Percentiles rank a stretch among this genome's conserved stretches.
Evolutionary conservation across 176 grass and related monocot genomes (phyloP).

Genomic region (Avena insularis): DNA sequence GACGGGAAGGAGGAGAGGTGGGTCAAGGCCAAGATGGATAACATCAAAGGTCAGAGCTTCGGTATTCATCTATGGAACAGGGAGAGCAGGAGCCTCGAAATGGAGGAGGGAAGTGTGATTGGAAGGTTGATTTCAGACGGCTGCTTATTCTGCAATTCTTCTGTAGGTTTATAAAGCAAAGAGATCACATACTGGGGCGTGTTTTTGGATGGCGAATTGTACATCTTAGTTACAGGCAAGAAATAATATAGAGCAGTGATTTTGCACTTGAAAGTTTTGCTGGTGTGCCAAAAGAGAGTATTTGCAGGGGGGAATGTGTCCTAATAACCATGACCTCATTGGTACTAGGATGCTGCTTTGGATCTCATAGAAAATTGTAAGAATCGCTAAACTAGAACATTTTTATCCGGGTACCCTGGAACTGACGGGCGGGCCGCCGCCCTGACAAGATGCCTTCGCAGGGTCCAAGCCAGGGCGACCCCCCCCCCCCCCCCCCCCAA

Average conservation of each 20-base stretch:
- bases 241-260: slow-evolving; percentile 23
- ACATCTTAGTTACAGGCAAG: slow-evolving; percentile 29
- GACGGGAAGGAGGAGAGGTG: slow-evolving; percentile 44
- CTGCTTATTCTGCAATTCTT: slow-evolving; percentile 83
- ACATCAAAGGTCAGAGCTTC: slow-evolving; percentile 62
- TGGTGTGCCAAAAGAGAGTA: background rate
- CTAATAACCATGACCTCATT: too few relatives aligned
- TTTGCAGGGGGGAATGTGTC: too few relatives aligned
- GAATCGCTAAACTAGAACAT: too few relatives aligned
- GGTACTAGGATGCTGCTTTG: too few relatives aligned
- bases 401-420: too few relatives aligned
- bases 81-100: slow-evolving; percentile 56
- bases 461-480: too few relatives aligned
- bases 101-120: slow-evolving; percentile 83
- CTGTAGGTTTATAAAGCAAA: slow-evolving; percentile 37
- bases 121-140: slow-evolving; percentile 55
- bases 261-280: slow-evolving; percentile 33
- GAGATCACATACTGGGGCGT: background rate
- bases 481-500: too few relatives aligned
- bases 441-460: too few relatives aligned
- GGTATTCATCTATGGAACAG: slow-evolving; percentile 89
- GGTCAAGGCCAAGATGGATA: slow-evolving; percentile 63
- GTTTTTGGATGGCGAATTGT: background rate
- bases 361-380: too few relatives aligned
- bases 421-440: too few relatives aligned